Conservation (phyloP, 2,329 filamentous ascomycete genomes). For the Aspergillus sp. region DNA sequence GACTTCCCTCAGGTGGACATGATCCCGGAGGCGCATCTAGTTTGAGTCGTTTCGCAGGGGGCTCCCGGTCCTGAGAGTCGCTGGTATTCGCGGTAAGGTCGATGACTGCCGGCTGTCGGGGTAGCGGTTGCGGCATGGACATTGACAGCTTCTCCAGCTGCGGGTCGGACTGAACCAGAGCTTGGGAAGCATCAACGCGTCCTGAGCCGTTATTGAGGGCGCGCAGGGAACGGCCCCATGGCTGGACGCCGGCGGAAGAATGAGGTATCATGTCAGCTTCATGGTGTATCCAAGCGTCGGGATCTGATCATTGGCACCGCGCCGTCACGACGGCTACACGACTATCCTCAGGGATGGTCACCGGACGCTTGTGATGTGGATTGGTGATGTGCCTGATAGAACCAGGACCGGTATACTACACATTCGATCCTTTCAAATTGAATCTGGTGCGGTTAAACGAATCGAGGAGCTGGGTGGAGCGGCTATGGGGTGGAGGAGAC, state of each 20-base stretch:
- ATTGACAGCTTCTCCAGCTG: constrained; percentile 30
- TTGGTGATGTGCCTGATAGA: not conserved
- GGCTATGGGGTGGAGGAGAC: not conserved
- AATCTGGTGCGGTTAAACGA: not conserved
- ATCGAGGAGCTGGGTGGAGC: not conserved
- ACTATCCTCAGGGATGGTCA: not conserved
- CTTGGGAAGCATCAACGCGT: constrained; percentile 29
- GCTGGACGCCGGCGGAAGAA: constrained; percentile 43
- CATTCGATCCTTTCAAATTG: not conserved
- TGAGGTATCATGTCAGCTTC: constrained; percentile 45
- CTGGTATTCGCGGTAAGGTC: constrained; percentile 36
- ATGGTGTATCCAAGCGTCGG: constrained; percentile 35
- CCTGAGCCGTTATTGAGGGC: constrained; percentile 33
- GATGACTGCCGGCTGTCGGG: constrained; percentile 35
- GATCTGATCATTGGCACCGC: constrained; percentile 27
- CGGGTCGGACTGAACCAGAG: constrained; percentile 25
- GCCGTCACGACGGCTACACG: not conserved
- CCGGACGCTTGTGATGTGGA: not conserved
- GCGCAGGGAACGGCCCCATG: constrained; percentile 39
- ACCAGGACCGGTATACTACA: not conserved
- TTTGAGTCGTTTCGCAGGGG: constrained; percentile 38
- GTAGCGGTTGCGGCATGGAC: constrained; percentile 25
- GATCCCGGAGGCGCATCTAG: constrained; percentile 34
- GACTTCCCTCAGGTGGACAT: constrained; percentile 24
- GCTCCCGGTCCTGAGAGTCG: constrained; percentile 38